Evolutionary conservation across 2,329 filamentous ascomycete species (phyloP).

Genomic region (Fusarium brevicatenulatum): DNA sequence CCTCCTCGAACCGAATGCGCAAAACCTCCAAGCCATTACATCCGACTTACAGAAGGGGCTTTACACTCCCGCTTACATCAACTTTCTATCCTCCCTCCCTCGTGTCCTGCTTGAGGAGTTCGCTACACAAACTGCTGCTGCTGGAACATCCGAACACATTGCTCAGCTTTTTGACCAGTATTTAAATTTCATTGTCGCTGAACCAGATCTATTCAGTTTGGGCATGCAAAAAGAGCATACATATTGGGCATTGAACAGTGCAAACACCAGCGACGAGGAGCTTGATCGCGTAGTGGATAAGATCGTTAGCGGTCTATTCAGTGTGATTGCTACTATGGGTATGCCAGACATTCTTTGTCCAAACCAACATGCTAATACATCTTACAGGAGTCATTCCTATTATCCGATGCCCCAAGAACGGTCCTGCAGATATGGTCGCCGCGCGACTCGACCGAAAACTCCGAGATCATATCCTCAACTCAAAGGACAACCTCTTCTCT

Average conservation of each 20-base stretch:
- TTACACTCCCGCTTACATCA: conserved; percentile 94
- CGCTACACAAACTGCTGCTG: conserved; percentile 83
- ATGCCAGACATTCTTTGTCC: conserved; percentile 42
- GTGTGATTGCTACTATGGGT: conserved; percentile 98
- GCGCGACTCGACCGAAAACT: conserved; percentile 95
- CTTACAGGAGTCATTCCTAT: conserved; percentile 84
- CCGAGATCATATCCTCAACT: conserved; percentile 95
- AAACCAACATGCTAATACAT: conserved; percentile 8
- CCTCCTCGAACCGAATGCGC: conserved; percentile 85
- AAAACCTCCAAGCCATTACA: conserved; percentile 85
- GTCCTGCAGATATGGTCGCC: conserved; percentile 92
- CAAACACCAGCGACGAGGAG: conserved; percentile 87
- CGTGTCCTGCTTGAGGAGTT: conserved; percentile 94
- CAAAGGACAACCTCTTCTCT: conserved; percentile 97
- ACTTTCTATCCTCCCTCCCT: conserved; percentile 94
- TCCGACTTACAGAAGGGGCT: conserved; percentile 86
- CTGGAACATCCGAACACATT: conserved; percentile 88
- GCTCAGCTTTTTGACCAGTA: conserved; percentile 97
- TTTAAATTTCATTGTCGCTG: conserved; percentile 94
- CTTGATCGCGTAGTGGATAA: conserved; percentile 88
- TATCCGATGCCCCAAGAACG: conserved; percentile 92
- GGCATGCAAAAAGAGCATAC: conserved; percentile 90
- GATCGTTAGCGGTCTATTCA: conserved; percentile 96
- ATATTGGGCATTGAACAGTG: conserved; percentile 97
- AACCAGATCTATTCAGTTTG: conserved; percentile 94